These are phyloP conservation scores for Kwoniella pini DNA, from an alignment of 768 basidiomycete genomes.

Conservation along the genomic window DNA sequence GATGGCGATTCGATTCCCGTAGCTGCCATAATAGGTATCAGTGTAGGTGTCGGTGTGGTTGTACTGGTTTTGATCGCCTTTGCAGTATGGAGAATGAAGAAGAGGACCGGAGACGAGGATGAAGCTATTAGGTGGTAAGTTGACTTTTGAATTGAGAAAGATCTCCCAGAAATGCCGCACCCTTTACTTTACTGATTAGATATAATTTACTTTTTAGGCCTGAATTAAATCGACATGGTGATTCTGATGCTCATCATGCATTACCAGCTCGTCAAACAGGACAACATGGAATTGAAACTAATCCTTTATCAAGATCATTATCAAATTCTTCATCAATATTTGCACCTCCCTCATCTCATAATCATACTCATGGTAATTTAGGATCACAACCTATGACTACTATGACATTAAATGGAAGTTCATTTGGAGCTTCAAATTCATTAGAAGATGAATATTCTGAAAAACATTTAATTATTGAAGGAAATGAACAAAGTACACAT, in stretches of 20 bases:
- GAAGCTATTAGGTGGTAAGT: conserved; percentile 53
- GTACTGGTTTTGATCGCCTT: conserved; percentile 42
- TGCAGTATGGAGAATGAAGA: conserved; percentile 51
- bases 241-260: conserved; percentile 47
- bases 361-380: conserved; percentile 7
- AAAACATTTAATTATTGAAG: conserved; percentile 2
- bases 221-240: conserved; percentile 53
- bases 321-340: conserved; percentile 46
- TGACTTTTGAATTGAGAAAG: background rate
- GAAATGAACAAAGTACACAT: background rate
- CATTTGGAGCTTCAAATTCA: conserved; percentile 40
- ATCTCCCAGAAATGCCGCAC: no score
- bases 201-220: conserved; percentile 28
- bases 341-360: conserved; percentile 22
- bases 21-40: conserved; percentile 49
- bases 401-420: conserved; percentile 46
- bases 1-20: conserved; percentile 32
- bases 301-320: conserved; percentile 43
- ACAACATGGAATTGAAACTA: conserved; percentile 52
- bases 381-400: conserved; percentile 41
- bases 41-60: conserved; percentile 47
- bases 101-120: conserved; percentile 44
- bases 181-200: conserved; percentile 2
- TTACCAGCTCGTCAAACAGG: conserved; percentile 51
- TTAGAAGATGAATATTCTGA: conserved; percentile 35